These are phyloP conservation scores for Fusarium chaquense DNA, from an alignment of 2,329 filamentous ascomycete species.

Conservation along the genomic window DNA sequence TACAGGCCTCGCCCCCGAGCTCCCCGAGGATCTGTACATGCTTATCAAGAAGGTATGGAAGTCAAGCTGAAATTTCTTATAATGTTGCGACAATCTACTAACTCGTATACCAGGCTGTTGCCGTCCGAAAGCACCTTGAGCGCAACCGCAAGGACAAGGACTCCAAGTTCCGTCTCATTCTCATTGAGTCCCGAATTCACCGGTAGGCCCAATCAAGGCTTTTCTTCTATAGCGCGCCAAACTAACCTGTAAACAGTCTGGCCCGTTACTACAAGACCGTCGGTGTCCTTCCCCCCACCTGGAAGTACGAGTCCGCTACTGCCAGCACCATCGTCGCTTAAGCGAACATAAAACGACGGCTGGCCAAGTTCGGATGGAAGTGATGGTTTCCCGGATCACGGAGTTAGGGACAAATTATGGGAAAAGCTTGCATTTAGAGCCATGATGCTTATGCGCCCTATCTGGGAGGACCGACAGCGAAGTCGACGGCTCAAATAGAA, in stretches of 20 bases:
- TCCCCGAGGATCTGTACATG: constrained; percentile 99
- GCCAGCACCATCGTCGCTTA: constrained; percentile 95
- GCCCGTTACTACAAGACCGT: constrained; percentile 99
- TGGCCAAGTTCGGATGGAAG: constrained; percentile 45
- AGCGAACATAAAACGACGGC: constrained; percentile 53
- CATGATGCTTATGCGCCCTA: constrained; percentile 57
- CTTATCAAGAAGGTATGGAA: constrained; percentile 96
- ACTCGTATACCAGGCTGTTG: constrained; percentile 76
- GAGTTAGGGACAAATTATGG: constrained; percentile 59
- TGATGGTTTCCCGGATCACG: constrained; percentile 56
- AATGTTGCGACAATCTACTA: not conserved
- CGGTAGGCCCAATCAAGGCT: constrained; percentile 51
- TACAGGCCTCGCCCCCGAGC: constrained; percentile 96
- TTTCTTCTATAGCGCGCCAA: not conserved
- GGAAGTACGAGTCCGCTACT: constrained; percentile 98
- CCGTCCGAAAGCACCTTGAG: constrained; percentile 99
- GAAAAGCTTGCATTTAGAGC: constrained; percentile 60
- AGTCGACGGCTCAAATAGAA: constrained; percentile 53
- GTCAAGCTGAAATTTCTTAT: constrained; percentile 1
- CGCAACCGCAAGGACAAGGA: constrained; percentile 99
- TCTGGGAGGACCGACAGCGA: constrained; percentile 50
- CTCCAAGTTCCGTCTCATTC: constrained; percentile 99
- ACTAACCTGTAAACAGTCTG: constrained; percentile 65
- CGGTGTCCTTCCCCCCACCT: constrained; percentile 86
- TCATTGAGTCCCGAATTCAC: constrained; percentile 99